Base-by-base conservation (phyloP, 2,329 filamentous ascomycete species). In the Aspergillus sp. region DNA sequence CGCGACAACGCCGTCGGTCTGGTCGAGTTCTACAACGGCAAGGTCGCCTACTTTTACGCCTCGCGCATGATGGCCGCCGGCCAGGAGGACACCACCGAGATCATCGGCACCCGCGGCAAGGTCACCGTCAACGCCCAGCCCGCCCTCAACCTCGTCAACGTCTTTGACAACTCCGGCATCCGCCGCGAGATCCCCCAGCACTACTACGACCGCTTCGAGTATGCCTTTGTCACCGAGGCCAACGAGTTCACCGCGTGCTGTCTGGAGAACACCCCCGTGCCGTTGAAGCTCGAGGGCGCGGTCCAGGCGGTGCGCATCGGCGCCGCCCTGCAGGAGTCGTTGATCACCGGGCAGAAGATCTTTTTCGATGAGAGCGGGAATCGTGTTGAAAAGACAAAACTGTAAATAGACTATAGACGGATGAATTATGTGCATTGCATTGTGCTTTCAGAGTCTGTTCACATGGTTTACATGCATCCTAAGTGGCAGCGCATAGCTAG, bases 51-150 rank as follows among this genome's bases (percentile, higher is more conserved):
- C 64, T 80, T 87, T 55, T 88, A 85, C 67, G 78, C 76, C 40
- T 81, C 76, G 9, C 76, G 85, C 13, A 88, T 87, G 81, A 88
- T 88, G 81, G 82, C 84, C 0, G 80, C 82, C 0, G 86, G 86
- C 0, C 85, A 88, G 67, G 81, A 87, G 56, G 86, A 88, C 65
- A 81, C 78, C 53, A 87, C 85, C 0, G 85, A 88, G 70, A 81
- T 88, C 56, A 84, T 88, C 50, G 86, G 85, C 11, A 88, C 85
- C 1, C 76, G 80, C 59, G 85, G 85, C 19, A 88, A 88, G 66
- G 62, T 88, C 4, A 71, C 77, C 0, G 76, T 88, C 55, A 88
- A 88, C 61, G 78, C 76, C 1, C 79, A 85, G 61, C 86, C 86
- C 4, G 70, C 73, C 31, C 67, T 73, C 5, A 81, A 82, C 50